Base-by-base conservation (phyloP, 345 rosid genomes). In the Lumnitzera littorea region DNA sequence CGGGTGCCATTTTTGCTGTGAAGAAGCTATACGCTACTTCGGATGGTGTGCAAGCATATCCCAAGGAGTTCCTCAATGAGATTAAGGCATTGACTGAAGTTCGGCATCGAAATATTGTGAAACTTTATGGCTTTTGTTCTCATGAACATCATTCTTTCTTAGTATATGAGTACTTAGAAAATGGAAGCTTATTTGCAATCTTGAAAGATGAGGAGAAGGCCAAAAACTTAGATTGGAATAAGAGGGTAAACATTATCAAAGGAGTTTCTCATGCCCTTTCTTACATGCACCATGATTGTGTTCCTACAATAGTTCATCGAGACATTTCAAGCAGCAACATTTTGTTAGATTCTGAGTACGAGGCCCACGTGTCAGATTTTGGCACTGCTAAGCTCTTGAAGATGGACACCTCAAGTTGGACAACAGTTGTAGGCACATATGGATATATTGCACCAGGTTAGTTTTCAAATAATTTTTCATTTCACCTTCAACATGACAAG, bases 391-490 rank as follows among this genome's bases (percentile, higher is more conserved):
- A 58, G 62, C 57, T 66, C 8, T 24, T 67, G 0, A 54, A 54
- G 55, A 24, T 0, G 24, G 65, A 54, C 50, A 60, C 65, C 3
- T 60, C 71, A 43, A 67, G 61, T 23, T 60, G 60, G 61, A 60
- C 65, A 9, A 24, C 24, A 55, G 5, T 67, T 49, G 65, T 55
- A 12, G 65, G 71, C 46, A 66, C 69, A 11, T 66, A 43, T 58
- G 69, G 56, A 53, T 67, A 67, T 17, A 17, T 55, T 20, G 65
- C 71, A 16, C 70, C 70, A 53, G 70, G 70, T 67, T 43, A 52
- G 13, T 52, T 1, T n/a, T 13, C 1, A 4, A 27, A 27, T 2
- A 27, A 2, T 27, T 27, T 27, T 27, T 27, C 2, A 27, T 27
- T 27, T 2, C 29, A 27, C 29, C 29, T 27, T 27, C 29, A 27